Conservation (phyloP, 148 eudicot species). For the Mesembryanthemum crystallinum region DNA sequence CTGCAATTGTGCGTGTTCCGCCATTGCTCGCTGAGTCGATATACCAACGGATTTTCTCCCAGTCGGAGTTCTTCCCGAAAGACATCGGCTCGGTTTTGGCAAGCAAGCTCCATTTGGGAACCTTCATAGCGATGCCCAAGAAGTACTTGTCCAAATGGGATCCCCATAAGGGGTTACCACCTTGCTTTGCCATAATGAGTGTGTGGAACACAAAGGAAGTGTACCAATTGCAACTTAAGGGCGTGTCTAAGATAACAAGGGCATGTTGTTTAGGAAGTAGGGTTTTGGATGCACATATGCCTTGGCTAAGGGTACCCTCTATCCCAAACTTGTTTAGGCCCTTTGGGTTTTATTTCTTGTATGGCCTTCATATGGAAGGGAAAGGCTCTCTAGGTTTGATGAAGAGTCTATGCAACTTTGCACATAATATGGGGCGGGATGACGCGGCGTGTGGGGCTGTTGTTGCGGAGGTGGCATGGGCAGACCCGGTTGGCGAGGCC, state of each 20-base stretch:
- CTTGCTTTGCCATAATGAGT: constrained; percentile 71
- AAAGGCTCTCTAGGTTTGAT: constrained; percentile 53
- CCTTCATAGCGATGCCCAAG: constrained; percentile 70
- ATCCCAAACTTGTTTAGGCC: constrained; percentile 65
- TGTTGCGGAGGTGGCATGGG: constrained; percentile 74
- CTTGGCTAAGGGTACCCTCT: constrained; percentile 84
- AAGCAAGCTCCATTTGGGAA: constrained; percentile 64
- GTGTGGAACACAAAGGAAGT: constrained; percentile 87
- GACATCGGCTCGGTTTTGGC: constrained; percentile 53
- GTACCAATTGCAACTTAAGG: constrained; percentile 68
- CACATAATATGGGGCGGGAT: constrained; percentile 69
- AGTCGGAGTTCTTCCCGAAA: constrained; percentile 60
- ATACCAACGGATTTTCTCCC: constrained; percentile 41
- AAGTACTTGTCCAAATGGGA: constrained; percentile 43
- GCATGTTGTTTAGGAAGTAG: constrained; percentile 58
- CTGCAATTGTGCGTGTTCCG: constrained; percentile 40
- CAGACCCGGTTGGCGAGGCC: constrained; percentile 58
- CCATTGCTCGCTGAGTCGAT: constrained; percentile 40
- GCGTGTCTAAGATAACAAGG: constrained; percentile 52
- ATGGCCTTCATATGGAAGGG: constrained; percentile 83
- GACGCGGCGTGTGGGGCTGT: constrained; percentile 58
- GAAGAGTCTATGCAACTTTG: constrained; percentile 65
- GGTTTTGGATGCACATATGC: constrained; percentile 61
- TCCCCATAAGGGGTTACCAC: constrained; percentile 43
- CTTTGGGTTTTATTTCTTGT: constrained; percentile 72